Conservation (phyloP, 2,329 filamentous ascomycete genomes). For the Aspergillus niger region DNA sequence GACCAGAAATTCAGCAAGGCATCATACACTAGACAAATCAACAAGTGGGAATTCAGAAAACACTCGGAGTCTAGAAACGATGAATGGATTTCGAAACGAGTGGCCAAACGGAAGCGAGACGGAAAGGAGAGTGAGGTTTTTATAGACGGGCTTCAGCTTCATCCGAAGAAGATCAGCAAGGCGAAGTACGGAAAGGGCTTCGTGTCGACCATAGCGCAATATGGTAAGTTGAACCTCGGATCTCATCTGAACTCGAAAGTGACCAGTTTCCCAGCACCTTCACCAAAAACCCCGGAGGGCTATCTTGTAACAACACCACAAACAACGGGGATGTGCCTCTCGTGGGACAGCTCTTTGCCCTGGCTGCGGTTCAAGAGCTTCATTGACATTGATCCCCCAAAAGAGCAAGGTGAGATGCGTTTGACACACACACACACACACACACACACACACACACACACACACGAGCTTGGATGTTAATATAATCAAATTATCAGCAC, state of each 20-base stretch:
- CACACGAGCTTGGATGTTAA: neutral
- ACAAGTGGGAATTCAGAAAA: slow-evolving; percentile 6
- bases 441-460: neutral
- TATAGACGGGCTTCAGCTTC: slow-evolving; percentile 13
- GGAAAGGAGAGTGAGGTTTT: slow-evolving; percentile 23
- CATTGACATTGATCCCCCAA: slow-evolving; percentile 4
- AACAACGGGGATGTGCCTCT: slow-evolving; percentile 13
- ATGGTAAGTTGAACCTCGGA: neutral
- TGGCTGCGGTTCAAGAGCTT: slow-evolving; percentile 22
- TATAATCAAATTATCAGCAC: slow-evolving; percentile 8
- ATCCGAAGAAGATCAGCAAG: slow-evolving; percentile 10
- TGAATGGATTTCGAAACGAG: slow-evolving; percentile 13
- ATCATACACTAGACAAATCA: slow-evolving; percentile 4
- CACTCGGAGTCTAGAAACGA: slow-evolving; percentile 7
- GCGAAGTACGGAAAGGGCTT: slow-evolving; percentile 5
- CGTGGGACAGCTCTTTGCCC: slow-evolving; percentile 18
- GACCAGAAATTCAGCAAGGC: neutral
- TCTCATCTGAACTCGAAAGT: neutral
- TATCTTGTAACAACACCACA: slow-evolving; percentile 21
- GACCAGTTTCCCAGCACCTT: neutral
- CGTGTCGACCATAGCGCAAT: slow-evolving; percentile 4
- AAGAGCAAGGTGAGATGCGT: slow-evolving; percentile 5
- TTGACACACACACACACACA: neutral
- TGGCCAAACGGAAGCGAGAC: slow-evolving; percentile 18
- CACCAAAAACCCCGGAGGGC: slow-evolving; percentile 20